Conservation (phyloP, 345 rosid species). For the Populus simonii region DNA sequence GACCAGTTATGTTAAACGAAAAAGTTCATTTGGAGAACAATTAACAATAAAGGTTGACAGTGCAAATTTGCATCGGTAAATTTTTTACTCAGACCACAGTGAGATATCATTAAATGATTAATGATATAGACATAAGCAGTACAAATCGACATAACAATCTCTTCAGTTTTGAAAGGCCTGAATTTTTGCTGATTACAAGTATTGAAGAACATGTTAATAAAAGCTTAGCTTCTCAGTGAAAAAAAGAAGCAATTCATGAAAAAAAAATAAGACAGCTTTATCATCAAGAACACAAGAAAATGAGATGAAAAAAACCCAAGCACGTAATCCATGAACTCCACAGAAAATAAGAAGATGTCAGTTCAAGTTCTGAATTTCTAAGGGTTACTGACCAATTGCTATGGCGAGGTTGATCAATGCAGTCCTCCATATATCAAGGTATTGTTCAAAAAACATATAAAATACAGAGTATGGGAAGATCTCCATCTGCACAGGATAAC, state of each 20-base stretch:
- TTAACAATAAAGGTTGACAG: neutral
- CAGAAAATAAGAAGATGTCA: conserved; percentile 4
- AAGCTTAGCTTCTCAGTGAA: neutral
- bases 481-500: conserved; percentile 67
- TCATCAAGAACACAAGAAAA: neutral
- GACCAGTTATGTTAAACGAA: neutral
- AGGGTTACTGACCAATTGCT: conserved; percentile 73
- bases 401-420: conserved; percentile 91
- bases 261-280: neutral
- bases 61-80: neutral
- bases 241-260: neutral
- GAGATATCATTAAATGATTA: neutral
- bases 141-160: neutral
- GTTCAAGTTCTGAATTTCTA: conserved; percentile 5
- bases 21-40: neutral
- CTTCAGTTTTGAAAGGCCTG: neutral
- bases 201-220: neutral
- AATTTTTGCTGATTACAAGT: neutral
- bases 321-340: neutral
- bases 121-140: neutral
- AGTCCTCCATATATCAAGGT: conserved; percentile 94
- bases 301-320: neutral
- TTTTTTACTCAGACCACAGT: neutral
- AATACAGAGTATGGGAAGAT: conserved; percentile 96
- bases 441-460: conserved; percentile 98